Evolutionary conservation across 2,329 filamentous ascomycete species (phyloP), one percentile per base, ranked within the genome.

Genomic region (Penicillium carneum): DNA sequence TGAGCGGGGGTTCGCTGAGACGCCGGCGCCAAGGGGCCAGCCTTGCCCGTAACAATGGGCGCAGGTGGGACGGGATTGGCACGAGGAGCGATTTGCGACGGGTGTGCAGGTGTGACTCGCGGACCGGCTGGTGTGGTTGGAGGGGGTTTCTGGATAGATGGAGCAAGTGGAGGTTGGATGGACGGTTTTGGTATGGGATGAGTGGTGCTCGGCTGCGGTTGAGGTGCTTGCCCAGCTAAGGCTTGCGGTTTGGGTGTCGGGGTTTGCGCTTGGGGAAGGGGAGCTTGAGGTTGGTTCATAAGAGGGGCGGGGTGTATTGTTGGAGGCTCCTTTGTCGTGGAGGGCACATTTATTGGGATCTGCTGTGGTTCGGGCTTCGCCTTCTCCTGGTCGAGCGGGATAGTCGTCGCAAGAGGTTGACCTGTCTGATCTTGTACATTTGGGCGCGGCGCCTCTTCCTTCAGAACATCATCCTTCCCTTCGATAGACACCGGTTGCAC

Each of bases 381-480:
- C 34, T 51, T 43, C n/a, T 55, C 58, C 16, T 60, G 62, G 8
- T 59, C 47, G 10, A 52, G 18, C 11, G 45, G 34, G 9, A 45
- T 34, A 11, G 36, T 41, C 23, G 48, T 41, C 31, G 39, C 49
- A n/a, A 42, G 38, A 12, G 58, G 51, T 23, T 62, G 48, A 8
- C 33, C 39, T 49, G 53, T 49, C 20, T 23, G 46, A 6, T 61
- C 58, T 16, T 53, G 59, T 18, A 53, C 50, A 16, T 63, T 49
- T 52, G 42, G 61, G 36, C 36, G 66, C 7, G 55, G 49, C 1
- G 51, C 57, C 59, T 71, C 69, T 34, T 66, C 56, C 59, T 73
- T 73, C 16, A 67, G 63, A 62, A 74, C 73, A 48, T 75, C 34
- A 48, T 73, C 69, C 71, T 72, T 73, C 11, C 67, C 65, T 41